Base-by-base conservation (phyloP, 169 alveolate genomes). In the Neospora caninum region DNA sequence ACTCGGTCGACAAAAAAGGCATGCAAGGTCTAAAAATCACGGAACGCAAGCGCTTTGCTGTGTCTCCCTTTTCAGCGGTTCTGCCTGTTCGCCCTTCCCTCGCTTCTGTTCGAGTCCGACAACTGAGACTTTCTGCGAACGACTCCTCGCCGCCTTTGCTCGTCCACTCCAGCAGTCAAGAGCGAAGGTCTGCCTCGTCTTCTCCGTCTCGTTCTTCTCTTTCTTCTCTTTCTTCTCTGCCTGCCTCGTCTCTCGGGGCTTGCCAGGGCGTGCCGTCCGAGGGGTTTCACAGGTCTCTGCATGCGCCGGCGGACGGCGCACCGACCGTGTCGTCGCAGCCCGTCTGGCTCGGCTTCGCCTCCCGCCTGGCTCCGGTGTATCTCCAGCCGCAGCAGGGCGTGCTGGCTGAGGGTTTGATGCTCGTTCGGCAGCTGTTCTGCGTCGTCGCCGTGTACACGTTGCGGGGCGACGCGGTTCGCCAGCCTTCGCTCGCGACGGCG, bases 11-110 rank as follows among this genome's bases (percentile, higher is more conserved):
- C n/a, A n/a, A n/a, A n/a, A n/a, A n/a, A n/a, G n/a, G n/a, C n/a
- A n/a, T n/a, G n/a, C n/a, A n/a, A n/a, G n/a, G n/a, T n/a, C n/a
- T n/a, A n/a, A n/a, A n/a, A n/a, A n/a, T n/a, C n/a, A n/a, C n/a
- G n/a, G n/a, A n/a, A n/a, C n/a, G n/a, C n/a, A n/a, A n/a, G n/a
- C n/a, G 64, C 18, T 53, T 53, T 18, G 7, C 27, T 70, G 83
- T 38, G 9, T n/a, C 42, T 38, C 10, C 31, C 27, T 38, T 78
- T n/a, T 20, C 86, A 78, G 86, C 39, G 27, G 39, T n/a, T n/a
- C 86, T 78, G 22, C 86, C 86, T 4, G 43, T 78, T 38, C 86
- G 86, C 29, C 86, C 86, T 13, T 78, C 86, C 13, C n/a, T n/a
- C n/a, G 22, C 86, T 43, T 78, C 86, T 7, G 27, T 78, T 22